A percentile compares a stretch with the other conserved stretches of the same genome.
These are phyloP conservation scores for Pseudotulostoma volvatum DNA, from an alignment of 495 filamentous ascomycete genomes.

Conservation along the genomic window DNA sequence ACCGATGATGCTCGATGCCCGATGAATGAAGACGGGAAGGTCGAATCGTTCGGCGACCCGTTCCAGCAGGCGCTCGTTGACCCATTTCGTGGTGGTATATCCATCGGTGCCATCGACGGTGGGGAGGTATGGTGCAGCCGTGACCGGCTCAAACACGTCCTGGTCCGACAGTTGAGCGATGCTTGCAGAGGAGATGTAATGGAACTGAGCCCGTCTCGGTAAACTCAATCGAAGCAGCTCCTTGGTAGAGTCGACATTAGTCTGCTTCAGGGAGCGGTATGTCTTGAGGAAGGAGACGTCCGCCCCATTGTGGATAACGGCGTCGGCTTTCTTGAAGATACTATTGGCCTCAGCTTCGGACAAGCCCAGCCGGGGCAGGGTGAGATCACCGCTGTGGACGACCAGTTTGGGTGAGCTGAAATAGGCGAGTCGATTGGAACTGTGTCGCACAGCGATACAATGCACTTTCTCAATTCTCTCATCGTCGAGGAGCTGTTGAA, in stretches of 20 bases:
- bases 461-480: conserved; percentile 10
- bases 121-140: conserved; percentile 1
- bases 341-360: conserved; percentile 6
- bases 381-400: conserved; percentile 23
- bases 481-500: conserved; percentile 12
- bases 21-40: conserved; percentile 26
- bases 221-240: conserved; percentile 22
- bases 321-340: conserved; percentile 20
- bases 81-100: conserved; percentile 38
- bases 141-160: not conserved
- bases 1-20: conserved; percentile 17
- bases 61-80: conserved; percentile 33
- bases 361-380: conserved; percentile 20
- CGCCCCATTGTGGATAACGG: conserved; percentile 37
- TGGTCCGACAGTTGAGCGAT: not conserved
- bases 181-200: conserved; percentile 28
- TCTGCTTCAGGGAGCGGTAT: conserved; percentile 22
- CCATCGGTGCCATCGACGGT: conserved; percentile 19
- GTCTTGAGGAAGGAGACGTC: conserved; percentile 32
- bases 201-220: conserved; percentile 24
- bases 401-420: conserved; percentile 13
- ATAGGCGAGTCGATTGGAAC: not conserved
- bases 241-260: conserved; percentile 30
- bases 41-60: conserved; percentile 8
- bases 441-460: conserved; percentile 17